These are phyloP conservation scores for Agaricus subrufescens DNA, from an alignment of 768 basidiomycete genomes.

Conservation along the genomic window DNA sequence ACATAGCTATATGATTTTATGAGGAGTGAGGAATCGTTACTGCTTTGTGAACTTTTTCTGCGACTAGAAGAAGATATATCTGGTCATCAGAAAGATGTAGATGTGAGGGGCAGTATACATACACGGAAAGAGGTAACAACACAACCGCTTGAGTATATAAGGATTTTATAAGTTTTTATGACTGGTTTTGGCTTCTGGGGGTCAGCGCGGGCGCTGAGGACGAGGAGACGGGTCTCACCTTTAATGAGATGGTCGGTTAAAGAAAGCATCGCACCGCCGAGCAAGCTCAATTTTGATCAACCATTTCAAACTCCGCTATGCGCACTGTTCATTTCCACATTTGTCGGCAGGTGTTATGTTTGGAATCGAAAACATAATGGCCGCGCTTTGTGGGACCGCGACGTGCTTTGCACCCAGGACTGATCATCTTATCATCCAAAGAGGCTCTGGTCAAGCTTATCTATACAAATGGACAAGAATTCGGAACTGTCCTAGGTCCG, in stretches of 20 bases:
- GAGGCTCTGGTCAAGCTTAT: neutral
- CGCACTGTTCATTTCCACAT: conserved; percentile 29
- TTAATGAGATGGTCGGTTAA: conserved; percentile 64
- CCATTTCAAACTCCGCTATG: conserved; percentile 39
- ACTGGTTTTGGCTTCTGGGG: conserved; percentile 53
- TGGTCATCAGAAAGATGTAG: conserved; percentile 10
- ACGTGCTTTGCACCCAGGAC: too few relatives aligned
- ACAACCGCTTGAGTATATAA: conserved; percentile 67
- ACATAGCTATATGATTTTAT: conserved; percentile 50
- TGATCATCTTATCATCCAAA: too few relatives aligned
- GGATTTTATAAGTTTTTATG: conserved; percentile 66
- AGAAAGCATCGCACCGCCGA: conserved; percentile 29
- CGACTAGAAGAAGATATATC: conserved; percentile 31
- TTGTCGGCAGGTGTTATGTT: neutral
- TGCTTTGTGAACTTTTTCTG: conserved; percentile 87
- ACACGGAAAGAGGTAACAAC: conserved; percentile 69
- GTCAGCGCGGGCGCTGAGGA: conserved; percentile 14
- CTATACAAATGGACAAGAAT: neutral
- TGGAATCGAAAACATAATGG: too few relatives aligned
- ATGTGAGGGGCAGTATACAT: conserved; percentile 22
- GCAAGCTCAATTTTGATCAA: conserved; percentile 28
- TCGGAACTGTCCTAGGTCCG: neutral
- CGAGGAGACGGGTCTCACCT: conserved; percentile 38
- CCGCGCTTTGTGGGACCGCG: too few relatives aligned
- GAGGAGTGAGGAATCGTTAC: conserved; percentile 73